These are phyloP conservation scores for Suillus subalutaceus DNA, from an alignment of 768 basidiomycete species.

Conservation along the genomic window DNA sequence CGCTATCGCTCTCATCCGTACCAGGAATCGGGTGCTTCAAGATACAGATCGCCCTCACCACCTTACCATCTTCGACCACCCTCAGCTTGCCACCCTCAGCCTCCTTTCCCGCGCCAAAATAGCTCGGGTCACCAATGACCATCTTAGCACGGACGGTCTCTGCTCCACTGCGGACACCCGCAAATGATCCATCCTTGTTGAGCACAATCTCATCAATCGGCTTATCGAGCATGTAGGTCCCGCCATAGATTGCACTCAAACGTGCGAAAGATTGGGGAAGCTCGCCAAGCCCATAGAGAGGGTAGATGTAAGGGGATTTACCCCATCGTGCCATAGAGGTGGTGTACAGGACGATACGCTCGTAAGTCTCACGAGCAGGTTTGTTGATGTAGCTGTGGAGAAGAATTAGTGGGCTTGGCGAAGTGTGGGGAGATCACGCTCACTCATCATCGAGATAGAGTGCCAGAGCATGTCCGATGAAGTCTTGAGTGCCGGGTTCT, in stretches of 20 bases:
- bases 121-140: slow-evolving; percentile 97
- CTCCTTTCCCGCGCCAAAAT: slow-evolving; percentile 81
- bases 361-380: slow-evolving; percentile 86
- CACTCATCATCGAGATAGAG: slow-evolving; percentile 97
- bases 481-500: slow-evolving; percentile 97
- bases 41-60: slow-evolving; percentile 95
- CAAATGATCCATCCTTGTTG: slow-evolving; percentile 83
- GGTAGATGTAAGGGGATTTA: slow-evolving; percentile 99
- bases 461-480: slow-evolving; percentile 99
- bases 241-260: slow-evolving; percentile 97
- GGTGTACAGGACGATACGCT: slow-evolving; percentile 96
- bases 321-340: slow-evolving; percentile 99
- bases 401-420: slow-evolving; percentile 13
- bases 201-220: slow-evolving; percentile 88
- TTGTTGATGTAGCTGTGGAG: slow-evolving; percentile 84
- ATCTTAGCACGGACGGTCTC: slow-evolving; percentile 97
- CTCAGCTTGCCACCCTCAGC: slow-evolving; percentile 76
- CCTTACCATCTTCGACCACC: slow-evolving; percentile 91
- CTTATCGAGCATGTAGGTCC: slow-evolving; percentile 99
- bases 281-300: slow-evolving; percentile 97
- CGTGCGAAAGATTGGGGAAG: slow-evolving; percentile 99
- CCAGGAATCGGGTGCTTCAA: slow-evolving; percentile 98
- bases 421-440: slow-evolving; percentile 34
- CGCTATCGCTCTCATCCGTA: slow-evolving; percentile 93
- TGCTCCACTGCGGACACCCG: slow-evolving; percentile 85